These are phyloP conservation scores for Thalassiosira delicatula DNA, from an alignment of 352 stramenopile genomes.

Conservation along the genomic window DNA sequence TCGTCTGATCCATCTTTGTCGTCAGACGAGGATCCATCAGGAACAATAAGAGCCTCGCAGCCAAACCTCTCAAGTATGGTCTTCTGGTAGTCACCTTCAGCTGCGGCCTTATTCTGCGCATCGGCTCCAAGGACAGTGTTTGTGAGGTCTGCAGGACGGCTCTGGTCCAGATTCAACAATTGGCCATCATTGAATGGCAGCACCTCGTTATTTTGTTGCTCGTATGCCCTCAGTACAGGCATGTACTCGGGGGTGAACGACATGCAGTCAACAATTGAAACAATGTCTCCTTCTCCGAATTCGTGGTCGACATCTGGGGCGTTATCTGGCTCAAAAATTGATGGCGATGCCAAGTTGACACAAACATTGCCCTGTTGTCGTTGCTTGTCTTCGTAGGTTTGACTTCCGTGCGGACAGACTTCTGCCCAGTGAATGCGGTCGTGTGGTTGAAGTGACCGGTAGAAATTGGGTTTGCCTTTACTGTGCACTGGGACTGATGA, in stretches of 20 bases:
- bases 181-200: constrained; percentile 86
- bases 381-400: constrained; percentile 82
- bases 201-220: constrained; percentile 83
- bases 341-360: constrained; percentile 86
- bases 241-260: constrained; percentile 89
- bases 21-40: neutral
- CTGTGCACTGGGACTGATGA: constrained; percentile 73
- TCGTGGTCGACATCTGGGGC: constrained; percentile 39
- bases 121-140: constrained; percentile 44
- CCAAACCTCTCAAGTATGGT: constrained; percentile 34
- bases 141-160: constrained; percentile 31
- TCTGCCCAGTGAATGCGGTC: constrained; percentile 86
- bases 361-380: constrained; percentile 81
- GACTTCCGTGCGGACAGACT: constrained; percentile 84
- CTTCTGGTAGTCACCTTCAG: constrained; percentile 30
- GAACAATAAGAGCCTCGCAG: no score
- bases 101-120: constrained; percentile 38
- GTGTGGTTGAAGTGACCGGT: constrained; percentile 21
- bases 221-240: constrained; percentile 86
- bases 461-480: constrained; percentile 43
- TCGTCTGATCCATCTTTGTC: constrained; percentile 1
- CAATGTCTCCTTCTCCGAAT: constrained; percentile 74
- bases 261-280: constrained; percentile 89
- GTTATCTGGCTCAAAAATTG: constrained; percentile 80
- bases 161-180: constrained; percentile 82